Evolutionary conservation across 352 stramenopile species (phyloP).

Genomic region (Phytophthora rubi): DNA sequence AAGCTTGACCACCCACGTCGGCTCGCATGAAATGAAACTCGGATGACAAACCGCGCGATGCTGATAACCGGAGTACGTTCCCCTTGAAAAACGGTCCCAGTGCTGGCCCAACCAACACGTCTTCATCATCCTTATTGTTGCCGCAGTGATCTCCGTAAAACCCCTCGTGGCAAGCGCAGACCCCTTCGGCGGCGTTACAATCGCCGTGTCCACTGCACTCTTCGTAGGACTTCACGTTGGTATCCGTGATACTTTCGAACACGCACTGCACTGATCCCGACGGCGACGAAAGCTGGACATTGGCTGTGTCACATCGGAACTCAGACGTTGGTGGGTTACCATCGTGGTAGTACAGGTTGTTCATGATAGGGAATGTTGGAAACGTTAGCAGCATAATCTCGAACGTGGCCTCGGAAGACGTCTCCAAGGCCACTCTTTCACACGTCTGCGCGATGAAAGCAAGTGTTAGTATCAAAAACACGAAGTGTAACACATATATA

Average conservation of each 20-base stretch:
- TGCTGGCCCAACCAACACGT: conserved; percentile 58
- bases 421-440: conserved; percentile 40
- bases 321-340: conserved; percentile 59
- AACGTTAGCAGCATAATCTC: conserved; percentile 74
- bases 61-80: conserved; percentile 66
- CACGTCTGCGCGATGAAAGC: conserved; percentile 37
- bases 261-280: conserved; percentile 40
- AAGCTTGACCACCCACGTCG: conserved; percentile 45
- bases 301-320: conserved; percentile 66
- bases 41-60: conserved; percentile 45
- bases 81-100: conserved; percentile 71
- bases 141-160: conserved; percentile 77
- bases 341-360: conserved; percentile 75
- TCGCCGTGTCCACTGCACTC: conserved; percentile 68
- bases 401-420: conserved; percentile 41
- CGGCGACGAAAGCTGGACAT: conserved; percentile 28
- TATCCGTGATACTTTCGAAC: conserved; percentile 54
- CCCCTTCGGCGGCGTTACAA: conserved; percentile 53
- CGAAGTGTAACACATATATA: background rate
- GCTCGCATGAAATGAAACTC: conserved; percentile 80
- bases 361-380: conserved; percentile 78
- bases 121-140: conserved; percentile 68
- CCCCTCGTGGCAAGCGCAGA: conserved; percentile 68
- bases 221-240: conserved; percentile 56
- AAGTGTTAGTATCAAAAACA: conserved; percentile 1